Conservation (phyloP, 208 protist genomes). For the Trypanosoma brucei region DNA sequence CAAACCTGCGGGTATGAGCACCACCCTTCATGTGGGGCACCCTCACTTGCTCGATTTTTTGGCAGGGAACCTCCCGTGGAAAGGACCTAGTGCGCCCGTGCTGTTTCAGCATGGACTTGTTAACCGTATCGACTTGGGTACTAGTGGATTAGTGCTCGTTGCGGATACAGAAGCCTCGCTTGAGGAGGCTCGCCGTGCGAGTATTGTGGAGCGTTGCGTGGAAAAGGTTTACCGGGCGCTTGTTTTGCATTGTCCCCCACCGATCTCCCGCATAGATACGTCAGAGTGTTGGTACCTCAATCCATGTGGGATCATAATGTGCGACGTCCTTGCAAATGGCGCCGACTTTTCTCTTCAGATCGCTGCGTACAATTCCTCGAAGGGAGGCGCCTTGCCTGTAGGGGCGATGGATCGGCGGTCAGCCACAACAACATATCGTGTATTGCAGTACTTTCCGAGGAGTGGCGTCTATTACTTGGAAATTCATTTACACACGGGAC, state of each 20-base stretch:
- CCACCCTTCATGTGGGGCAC: slow-evolving; percentile 54
- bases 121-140: slow-evolving; percentile 82
- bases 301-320: slow-evolving; percentile 25
- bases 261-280: slow-evolving; percentile 16
- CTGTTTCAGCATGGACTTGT: slow-evolving; percentile 72
- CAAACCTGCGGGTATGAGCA: slow-evolving; percentile 59
- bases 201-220: slow-evolving; percentile 31
- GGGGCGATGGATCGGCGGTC: slow-evolving; percentile 32
- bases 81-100: slow-evolving; percentile 19
- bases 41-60: slow-evolving; percentile 43
- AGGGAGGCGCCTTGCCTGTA: slow-evolving; percentile 5
- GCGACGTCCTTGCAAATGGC: slow-evolving; percentile 35
- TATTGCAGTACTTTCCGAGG: slow-evolving; percentile 54
- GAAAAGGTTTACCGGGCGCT: slow-evolving; percentile 64
- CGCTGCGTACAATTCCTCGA: slow-evolving; percentile 1
- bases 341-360: slow-evolving; percentile 20
- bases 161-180: slow-evolving; percentile 27
- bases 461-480: slow-evolving; percentile 58
- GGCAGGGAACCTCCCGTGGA: slow-evolving; percentile 40
- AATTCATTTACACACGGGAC: slow-evolving; percentile 49
- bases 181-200: slow-evolving; percentile 25
- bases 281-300: slow-evolving; percentile 39
- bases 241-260: slow-evolving; percentile 40
- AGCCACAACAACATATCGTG: slow-evolving; percentile 56
- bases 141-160: slow-evolving; percentile 66